Evolutionary conservation across 2,329 filamentous ascomycete species (phyloP).

Genomic region (Botryosphaeria dothidea): DNA sequence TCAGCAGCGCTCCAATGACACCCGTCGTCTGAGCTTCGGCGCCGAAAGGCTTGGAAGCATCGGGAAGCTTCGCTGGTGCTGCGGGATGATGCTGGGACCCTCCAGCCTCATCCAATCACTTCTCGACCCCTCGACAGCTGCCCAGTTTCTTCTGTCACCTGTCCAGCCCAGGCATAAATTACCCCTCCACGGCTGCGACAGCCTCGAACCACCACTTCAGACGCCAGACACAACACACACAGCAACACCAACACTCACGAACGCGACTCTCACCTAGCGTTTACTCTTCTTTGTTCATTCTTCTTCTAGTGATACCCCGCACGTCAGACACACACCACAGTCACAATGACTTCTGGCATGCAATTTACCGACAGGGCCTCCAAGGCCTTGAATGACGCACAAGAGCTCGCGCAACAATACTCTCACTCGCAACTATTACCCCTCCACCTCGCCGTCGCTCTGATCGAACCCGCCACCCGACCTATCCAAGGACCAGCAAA

Average conservation of each 20-base stretch:
- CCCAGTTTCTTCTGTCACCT: constrained; percentile 8
- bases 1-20: constrained; percentile 1
- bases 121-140: not conserved
- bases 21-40: not conserved
- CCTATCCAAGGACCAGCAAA: constrained; percentile 76
- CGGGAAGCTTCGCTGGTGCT: constrained; percentile 10
- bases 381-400: constrained; percentile 86
- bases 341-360: constrained; percentile 70
- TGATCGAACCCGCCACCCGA: constrained; percentile 76
- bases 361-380: constrained; percentile 93
- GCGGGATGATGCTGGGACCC: constrained; percentile 8
- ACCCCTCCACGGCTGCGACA: not conserved
- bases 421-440: constrained; percentile 88
- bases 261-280: not conserved
- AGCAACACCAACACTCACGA: not conserved
- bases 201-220: not conserved
- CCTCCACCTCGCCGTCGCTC: constrained; percentile 81
- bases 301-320: constrained; percentile 12
- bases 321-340: not conserved
- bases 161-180: constrained; percentile 12
- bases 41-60: constrained; percentile 15
- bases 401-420: constrained; percentile 84
- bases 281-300: not conserved
- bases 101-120: not conserved
- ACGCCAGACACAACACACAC: not conserved